Percentiles rank a stretch among this genome's conserved stretches.
phyloP scores from a whole-genome alignment of 2,329 filamentous ascomycete species.

The Curvularia sp. region DNA sequence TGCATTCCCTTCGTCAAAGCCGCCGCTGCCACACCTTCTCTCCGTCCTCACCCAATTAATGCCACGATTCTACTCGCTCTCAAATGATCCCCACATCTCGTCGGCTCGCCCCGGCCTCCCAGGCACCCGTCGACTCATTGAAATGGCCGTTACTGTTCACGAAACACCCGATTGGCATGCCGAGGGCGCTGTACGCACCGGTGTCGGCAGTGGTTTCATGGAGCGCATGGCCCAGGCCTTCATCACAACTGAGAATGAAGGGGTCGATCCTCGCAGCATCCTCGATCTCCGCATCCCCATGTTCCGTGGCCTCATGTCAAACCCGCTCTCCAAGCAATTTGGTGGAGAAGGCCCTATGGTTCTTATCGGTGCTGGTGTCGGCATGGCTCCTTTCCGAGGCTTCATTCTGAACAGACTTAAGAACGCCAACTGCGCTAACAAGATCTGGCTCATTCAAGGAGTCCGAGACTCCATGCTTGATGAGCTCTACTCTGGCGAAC shows the following conservation, averaged over 20 bases:
- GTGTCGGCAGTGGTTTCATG: conserved; percentile 91
- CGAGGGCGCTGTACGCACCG: conserved; percentile 69
- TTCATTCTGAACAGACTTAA: conserved; percentile 94
- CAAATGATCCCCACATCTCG: conserved; percentile 89
- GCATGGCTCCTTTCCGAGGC: conserved; percentile 95
- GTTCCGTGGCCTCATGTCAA: conserved; percentile 98
- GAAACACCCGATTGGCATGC: conserved; percentile 80
- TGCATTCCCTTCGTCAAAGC: conserved; percentile 91
- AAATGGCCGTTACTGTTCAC: conserved; percentile 96
- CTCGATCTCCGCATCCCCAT: conserved; percentile 83
- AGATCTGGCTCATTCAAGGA: conserved; percentile 95
- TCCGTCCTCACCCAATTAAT: conserved; percentile 85
- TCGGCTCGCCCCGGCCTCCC: conserved; percentile 72
- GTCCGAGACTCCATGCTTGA: conserved; percentile 93
- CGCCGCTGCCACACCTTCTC: conserved; percentile 82
- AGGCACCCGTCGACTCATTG: conserved; percentile 76
- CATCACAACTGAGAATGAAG: conserved; percentile 69
- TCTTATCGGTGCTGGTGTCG: conserved; percentile 93
- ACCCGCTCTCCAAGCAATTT: conserved; percentile 91
- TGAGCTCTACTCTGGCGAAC: conserved; percentile 95
- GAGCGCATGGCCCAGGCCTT: conserved; percentile 81
- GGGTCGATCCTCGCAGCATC: conserved; percentile 55
- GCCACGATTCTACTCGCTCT: conserved; percentile 98
- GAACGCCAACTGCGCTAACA: conserved; percentile 95
- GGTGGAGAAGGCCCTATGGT: conserved; percentile 96